Percentiles rank a stretch among this genome's conserved stretches.
Conservation (phyloP, 257 asterid species). For the Solanum paucissectum region DNA sequence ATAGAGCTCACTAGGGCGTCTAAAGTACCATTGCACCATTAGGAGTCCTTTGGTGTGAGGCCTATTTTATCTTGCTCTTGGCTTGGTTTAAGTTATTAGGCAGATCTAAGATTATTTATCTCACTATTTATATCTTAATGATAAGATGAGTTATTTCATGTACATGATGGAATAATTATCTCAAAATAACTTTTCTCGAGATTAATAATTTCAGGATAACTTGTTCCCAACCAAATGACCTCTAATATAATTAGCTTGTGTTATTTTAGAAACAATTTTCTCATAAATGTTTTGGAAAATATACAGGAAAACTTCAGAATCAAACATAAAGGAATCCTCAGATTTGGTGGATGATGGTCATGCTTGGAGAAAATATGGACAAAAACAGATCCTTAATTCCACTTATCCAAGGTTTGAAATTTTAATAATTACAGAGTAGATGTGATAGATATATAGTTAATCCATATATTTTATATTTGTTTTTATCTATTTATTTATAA, state of each 20-base stretch:
- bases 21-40: background rate
- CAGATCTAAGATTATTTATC: too few species aligned
- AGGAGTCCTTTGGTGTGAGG: too few species aligned
- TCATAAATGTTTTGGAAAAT: background rate
- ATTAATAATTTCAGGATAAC: too few species aligned
- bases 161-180: too few species aligned
- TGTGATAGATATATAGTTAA: background rate
- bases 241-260: background rate
- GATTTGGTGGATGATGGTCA: conserved; percentile 38
- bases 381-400: conserved; percentile 41
- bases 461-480: background rate
- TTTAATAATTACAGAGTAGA: background rate
- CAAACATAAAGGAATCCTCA: conserved; percentile 17
- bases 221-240: background rate
- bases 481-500: background rate
- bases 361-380: conserved; percentile 86
- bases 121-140: background rate
- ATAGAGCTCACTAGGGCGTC: background rate
- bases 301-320: conserved; percentile 37
- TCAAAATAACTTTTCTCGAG: background rate
- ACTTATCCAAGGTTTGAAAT: conserved; percentile 37
- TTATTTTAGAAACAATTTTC: background rate
- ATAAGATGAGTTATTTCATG: background rate
- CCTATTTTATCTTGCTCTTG: too few species aligned
- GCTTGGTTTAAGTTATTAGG: background rate